phyloP scores from a whole-genome alignment of 192 early-diverging fungal species.

The Coemansia sp. region DNA sequence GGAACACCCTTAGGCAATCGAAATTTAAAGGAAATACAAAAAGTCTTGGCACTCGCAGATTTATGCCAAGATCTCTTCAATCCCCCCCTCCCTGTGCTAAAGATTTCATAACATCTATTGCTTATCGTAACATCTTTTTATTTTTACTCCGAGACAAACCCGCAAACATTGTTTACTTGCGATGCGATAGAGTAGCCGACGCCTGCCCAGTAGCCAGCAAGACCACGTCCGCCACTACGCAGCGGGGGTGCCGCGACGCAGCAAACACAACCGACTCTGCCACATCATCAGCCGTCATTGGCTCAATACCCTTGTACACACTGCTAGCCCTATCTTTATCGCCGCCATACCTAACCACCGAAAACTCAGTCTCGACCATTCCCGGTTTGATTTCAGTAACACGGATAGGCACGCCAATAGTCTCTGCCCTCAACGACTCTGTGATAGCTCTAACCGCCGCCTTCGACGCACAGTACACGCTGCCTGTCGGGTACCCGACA shows the following conservation, averaged over 20 bases:
- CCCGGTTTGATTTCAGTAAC: conserved; percentile 85
- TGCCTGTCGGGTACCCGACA: conserved; percentile 66
- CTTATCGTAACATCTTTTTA: background rate
- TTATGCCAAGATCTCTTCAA: background rate
- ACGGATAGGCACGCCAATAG: conserved; percentile 68
- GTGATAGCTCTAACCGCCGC: conserved; percentile 83
- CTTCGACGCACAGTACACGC: conserved; percentile 85
- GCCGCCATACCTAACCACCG: conserved; percentile 72
- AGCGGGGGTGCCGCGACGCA: conserved; percentile 63
- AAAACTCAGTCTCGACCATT: conserved; percentile 92
- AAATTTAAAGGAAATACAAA: background rate
- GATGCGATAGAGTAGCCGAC: conserved; percentile 29
- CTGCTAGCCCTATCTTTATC: conserved; percentile 65
- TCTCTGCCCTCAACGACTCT: conserved; percentile 72
- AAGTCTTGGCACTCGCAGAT: conserved; percentile 4
- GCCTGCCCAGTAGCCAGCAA: conserved; percentile 46
- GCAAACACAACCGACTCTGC: conserved; percentile 81
- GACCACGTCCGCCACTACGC: conserved; percentile 40
- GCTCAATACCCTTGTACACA: conserved; percentile 80
- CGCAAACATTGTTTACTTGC: conserved; percentile 12
- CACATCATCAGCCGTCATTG: conserved; percentile 71
- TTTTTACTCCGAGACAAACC: background rate
- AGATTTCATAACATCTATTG: background rate
- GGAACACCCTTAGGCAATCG: background rate
- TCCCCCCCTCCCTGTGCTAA: no score